A percentile compares a stretch with the other conserved stretches of the same genome.
Conservation (phyloP, 257 asterid species). For the Craterostigma plantagineum region DNA sequence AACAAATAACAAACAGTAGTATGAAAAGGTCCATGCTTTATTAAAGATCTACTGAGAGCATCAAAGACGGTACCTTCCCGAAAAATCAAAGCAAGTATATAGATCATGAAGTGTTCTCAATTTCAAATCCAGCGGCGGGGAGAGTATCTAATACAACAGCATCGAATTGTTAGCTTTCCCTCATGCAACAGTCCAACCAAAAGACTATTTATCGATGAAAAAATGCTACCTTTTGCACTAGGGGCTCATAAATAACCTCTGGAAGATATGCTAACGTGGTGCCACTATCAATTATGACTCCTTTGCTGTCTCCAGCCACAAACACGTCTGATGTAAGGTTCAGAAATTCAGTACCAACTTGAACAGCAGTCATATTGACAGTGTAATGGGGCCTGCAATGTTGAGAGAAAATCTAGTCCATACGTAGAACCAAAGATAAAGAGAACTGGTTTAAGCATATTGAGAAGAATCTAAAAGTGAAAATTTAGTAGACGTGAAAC, state of each 20-base stretch:
- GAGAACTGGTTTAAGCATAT: conserved; percentile 2
- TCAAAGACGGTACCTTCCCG: conserved; percentile 50
- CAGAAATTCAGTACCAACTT: conserved; percentile 52
- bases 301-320: conserved; percentile 41
- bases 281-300: conserved; percentile 94
- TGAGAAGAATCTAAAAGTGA: neutral
- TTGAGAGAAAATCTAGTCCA: neutral
- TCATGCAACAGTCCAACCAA: conserved; percentile 1
- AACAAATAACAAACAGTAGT: no score
- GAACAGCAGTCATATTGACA: conserved; percentile 91
- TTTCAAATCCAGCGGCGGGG: conserved; percentile 72
- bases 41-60: neutral
- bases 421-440: neutral
- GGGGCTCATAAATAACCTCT: conserved; percentile 51
- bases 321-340: conserved; percentile 47
- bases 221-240: conserved; percentile 50
- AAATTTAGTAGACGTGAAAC: no score
- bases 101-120: conserved; percentile 54
- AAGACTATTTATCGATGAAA: conserved; percentile 5
- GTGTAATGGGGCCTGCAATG: conserved; percentile 80
- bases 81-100: conserved; percentile 85
- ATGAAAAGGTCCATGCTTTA: no score
- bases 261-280: conserved; percentile 97
- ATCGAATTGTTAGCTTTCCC: conserved; percentile 6
- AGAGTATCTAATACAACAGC: conserved; percentile 45